These are phyloP conservation scores for Beauveria sp. DNA, from an alignment of 2,329 filamentous ascomycete genomes.

Conservation along the genomic window DNA sequence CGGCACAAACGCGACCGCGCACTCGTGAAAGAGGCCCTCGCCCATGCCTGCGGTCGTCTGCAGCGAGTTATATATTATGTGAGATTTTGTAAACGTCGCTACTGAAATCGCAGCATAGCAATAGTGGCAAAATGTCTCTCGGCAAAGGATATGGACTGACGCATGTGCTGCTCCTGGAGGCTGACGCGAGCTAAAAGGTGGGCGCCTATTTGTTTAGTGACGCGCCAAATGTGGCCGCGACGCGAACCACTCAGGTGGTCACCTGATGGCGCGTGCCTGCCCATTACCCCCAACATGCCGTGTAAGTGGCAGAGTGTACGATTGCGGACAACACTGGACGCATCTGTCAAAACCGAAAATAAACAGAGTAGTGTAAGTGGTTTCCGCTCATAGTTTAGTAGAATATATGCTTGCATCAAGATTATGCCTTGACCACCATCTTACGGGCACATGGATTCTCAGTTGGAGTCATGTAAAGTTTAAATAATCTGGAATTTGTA, in stretches of 20 bases:
- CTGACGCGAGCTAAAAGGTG: neutral
- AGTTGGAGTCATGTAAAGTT: neutral
- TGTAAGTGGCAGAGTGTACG: neutral
- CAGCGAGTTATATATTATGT: too few species aligned
- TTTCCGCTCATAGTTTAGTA: too few species aligned
- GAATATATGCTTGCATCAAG: too few species aligned
- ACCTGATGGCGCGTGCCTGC: conserved; percentile 20
- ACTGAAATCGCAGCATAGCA: neutral
- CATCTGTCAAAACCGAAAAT: too few species aligned
- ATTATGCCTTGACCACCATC: too few species aligned
- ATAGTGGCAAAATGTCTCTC: neutral
- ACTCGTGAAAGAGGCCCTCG: conserved; percentile 32
- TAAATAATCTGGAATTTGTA: neutral
- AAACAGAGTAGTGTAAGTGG: too few species aligned
- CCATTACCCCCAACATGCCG: neutral
- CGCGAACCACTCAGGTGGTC: conserved; percentile 30
- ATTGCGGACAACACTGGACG: too few species aligned
- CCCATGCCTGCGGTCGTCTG: conserved; percentile 19
- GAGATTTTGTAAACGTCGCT: neutral
- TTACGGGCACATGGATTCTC: too few species aligned
- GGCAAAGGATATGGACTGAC: neutral
- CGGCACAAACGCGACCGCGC: conserved; percentile 38
- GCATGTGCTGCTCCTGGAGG: neutral
- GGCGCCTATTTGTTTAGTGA: conserved; percentile 12
- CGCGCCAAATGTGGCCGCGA: conserved; percentile 16